These are phyloP conservation scores for Plectosphaerella sp. DNA, from an alignment of 2,329 filamentous ascomycete species.

Conservation along the genomic window DNA sequence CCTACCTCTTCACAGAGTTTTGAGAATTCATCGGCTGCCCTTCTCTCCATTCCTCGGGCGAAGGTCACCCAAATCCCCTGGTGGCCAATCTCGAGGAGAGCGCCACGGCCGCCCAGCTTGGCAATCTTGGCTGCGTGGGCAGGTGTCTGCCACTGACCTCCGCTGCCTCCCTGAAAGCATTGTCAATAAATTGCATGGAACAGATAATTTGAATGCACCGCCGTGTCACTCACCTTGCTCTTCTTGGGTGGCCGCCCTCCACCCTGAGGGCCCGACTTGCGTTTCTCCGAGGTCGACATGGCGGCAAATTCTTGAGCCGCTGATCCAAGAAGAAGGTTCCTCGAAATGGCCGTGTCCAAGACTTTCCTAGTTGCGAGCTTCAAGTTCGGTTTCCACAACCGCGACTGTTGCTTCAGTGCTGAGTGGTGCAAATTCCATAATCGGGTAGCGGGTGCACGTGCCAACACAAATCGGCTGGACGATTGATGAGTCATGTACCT, in stretches of 20 bases:
- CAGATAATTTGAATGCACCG: not conserved
- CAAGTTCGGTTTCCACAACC: too few relatives aligned
- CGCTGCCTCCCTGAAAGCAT: constrained; percentile 39
- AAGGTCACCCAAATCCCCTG: constrained; percentile 76
- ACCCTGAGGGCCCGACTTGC: constrained; percentile 26
- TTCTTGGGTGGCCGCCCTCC: constrained; percentile 26
- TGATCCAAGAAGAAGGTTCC: not conserved
- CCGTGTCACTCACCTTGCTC: constrained; percentile 31
- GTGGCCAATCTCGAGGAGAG: constrained; percentile 60
- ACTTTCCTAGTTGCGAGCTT: too few relatives aligned
- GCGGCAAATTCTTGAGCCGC: not conserved
- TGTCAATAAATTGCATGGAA: not conserved
- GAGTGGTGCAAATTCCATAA: too few relatives aligned
- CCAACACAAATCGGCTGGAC: too few relatives aligned
- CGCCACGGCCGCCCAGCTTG: constrained; percentile 34
- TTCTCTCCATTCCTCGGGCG: constrained; percentile 65
- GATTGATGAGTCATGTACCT: too few relatives aligned
- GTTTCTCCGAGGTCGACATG: constrained; percentile 29
- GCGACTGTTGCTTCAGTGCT: too few relatives aligned
- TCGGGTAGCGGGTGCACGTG: too few relatives aligned
- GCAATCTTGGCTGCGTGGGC: constrained; percentile 49
- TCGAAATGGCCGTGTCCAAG: too few relatives aligned
- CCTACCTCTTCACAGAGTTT: constrained; percentile 63
- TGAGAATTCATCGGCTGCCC: constrained; percentile 63
- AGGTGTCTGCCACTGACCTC: constrained; percentile 58